These are phyloP conservation scores for Lentithecium fluviatile DNA, from an alignment of 495 filamentous ascomycete species.

Conservation along the genomic window DNA sequence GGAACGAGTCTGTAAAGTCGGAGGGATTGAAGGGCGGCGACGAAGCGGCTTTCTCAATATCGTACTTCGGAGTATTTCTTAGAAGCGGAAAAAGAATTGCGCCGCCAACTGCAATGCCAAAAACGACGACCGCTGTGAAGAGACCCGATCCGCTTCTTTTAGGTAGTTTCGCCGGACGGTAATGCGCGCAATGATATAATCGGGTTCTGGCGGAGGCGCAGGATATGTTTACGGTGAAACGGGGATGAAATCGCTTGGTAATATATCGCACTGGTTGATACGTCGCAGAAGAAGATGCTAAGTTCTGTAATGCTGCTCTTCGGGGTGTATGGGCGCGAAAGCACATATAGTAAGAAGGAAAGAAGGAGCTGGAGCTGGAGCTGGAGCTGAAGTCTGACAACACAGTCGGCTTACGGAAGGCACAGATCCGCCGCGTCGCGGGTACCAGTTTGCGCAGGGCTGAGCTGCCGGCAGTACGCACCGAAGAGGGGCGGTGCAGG, in stretches of 20 bases:
- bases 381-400: background rate
- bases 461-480: too few relatives aligned
- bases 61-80: background rate
- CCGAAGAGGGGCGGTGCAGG: slow-evolving; percentile 19
- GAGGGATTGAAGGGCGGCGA: slow-evolving; percentile 10
- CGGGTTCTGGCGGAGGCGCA: background rate
- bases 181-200: background rate
- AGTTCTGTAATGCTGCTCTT: slow-evolving; percentile 5
- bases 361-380: background rate
- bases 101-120: slow-evolving; percentile 30
- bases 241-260: slow-evolving; percentile 13
- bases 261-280: slow-evolving; percentile 5
- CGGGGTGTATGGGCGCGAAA: background rate
- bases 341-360: slow-evolving; percentile 8
- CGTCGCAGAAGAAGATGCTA: slow-evolving; percentile 9
- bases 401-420: slow-evolving; percentile 20
- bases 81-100: slow-evolving; percentile 17
- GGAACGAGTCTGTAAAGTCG: slow-evolving; percentile 23
- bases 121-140: slow-evolving; percentile 17
- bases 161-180: background rate
- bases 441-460: too few relatives aligned
- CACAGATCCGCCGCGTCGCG: background rate
- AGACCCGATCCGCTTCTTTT: slow-evolving; percentile 19
- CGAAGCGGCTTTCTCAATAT: background rate
- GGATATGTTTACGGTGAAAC: slow-evolving; percentile 4